Evolutionary conservation across 2,329 filamentous ascomycete genomes (phyloP).

Genomic region (Verticillium tricorpus): DNA sequence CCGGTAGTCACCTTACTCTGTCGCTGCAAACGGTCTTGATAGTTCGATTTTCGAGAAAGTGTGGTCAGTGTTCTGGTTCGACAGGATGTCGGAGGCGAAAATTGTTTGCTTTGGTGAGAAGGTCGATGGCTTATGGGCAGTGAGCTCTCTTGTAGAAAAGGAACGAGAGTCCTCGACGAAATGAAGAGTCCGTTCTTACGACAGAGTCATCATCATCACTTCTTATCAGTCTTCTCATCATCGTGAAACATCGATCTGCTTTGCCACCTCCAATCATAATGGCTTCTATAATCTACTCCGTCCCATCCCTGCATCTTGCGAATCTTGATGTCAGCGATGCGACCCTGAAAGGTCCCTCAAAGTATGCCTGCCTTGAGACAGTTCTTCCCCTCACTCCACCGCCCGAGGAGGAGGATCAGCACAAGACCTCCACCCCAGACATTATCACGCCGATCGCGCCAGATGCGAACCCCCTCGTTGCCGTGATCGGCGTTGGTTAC

Average conservation of each 20-base stretch:
- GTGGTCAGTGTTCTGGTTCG: background rate
- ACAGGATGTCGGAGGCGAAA: background rate
- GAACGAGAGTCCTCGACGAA: background rate
- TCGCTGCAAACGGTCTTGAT: background rate
- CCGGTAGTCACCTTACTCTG: background rate
- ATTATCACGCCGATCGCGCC: background rate
- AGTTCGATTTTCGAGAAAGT: background rate
- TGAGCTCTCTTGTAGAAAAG: background rate
- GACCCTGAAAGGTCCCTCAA: background rate
- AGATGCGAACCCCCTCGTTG: slow-evolving; percentile 28
- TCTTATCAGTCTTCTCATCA: background rate
- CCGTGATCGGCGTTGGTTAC: slow-evolving; percentile 48
- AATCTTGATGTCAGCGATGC: background rate
- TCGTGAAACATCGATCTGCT: background rate
- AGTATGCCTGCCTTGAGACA: background rate
- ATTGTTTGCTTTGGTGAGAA: background rate
- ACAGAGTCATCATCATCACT: background rate
- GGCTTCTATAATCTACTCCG: background rate
- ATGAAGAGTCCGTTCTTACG: background rate
- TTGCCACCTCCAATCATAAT: background rate
- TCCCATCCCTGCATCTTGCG: background rate
- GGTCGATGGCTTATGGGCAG: background rate
- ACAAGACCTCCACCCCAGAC: background rate
- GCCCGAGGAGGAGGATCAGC: background rate
- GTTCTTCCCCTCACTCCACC: background rate